These are phyloP conservation scores for Pythium plurisporium DNA, from an alignment of 352 stramenopile species.

Conservation along the genomic window DNA sequence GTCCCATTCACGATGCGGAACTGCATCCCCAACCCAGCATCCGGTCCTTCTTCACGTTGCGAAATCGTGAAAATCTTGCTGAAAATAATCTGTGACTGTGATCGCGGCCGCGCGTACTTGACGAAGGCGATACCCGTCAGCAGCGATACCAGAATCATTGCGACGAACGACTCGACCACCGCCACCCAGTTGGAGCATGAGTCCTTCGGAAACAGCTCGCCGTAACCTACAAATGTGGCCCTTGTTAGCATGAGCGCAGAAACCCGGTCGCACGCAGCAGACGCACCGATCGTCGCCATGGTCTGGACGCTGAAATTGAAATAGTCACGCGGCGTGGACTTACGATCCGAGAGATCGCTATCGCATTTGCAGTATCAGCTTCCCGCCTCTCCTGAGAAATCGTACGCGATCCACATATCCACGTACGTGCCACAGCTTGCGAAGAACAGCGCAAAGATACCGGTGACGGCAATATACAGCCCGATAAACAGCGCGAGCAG, in stretches of 20 bases:
- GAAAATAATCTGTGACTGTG: constrained; percentile 46
- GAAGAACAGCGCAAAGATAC: constrained; percentile 46
- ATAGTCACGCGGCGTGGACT: constrained; percentile 30
- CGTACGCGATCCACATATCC: background rate
- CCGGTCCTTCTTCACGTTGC: constrained; percentile 11
- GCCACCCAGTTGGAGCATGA: constrained; percentile 51
- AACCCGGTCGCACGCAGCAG: too few relatives aligned
- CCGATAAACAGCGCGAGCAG: constrained; percentile 42
- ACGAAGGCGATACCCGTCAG: constrained; percentile 62
- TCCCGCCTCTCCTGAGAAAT: too few relatives aligned
- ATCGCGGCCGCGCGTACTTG: constrained; percentile 50
- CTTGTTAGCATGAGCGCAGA: too few relatives aligned
- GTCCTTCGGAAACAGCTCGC: constrained; percentile 37
- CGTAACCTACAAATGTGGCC: constrained; percentile 30
- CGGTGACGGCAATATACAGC: constrained; percentile 43
- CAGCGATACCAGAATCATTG: constrained; percentile 54
- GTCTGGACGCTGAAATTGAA: constrained; percentile 66
- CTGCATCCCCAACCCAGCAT: constrained; percentile 33
- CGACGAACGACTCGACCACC: constrained; percentile 45
- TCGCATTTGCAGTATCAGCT: too few relatives aligned
- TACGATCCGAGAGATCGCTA: constrained; percentile 8
- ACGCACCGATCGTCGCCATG: constrained; percentile 47
- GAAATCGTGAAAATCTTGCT: constrained; percentile 51
- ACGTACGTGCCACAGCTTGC: constrained; percentile 34
- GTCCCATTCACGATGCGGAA: constrained; percentile 60